Evolutionary conservation across 805 yeast genomes (phyloP).

Genomic region (Metschnikowia henanensis): DNA sequence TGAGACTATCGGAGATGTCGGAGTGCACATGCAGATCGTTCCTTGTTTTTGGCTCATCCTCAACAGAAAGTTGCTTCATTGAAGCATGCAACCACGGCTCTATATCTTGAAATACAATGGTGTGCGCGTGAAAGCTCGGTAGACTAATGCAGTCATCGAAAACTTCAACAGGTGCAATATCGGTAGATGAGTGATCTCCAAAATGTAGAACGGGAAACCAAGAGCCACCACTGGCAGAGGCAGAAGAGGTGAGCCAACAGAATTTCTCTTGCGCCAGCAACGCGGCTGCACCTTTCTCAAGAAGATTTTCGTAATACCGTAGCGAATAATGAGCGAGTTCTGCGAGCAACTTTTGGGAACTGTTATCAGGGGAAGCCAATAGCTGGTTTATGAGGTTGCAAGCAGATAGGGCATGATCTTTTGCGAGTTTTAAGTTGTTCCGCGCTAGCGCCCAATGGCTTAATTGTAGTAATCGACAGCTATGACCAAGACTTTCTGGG

Average conservation of each 20-base stretch:
- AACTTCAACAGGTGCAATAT: constrained; percentile 9
- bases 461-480: constrained; percentile 10
- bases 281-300: constrained; percentile 8
- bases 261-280: constrained; percentile 18
- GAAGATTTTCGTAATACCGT: constrained; percentile 8
- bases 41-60: not conserved
- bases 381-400: constrained; percentile 11
- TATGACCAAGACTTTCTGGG: constrained; percentile 2
- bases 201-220: constrained; percentile 17
- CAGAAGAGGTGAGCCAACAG: constrained; percentile 19
- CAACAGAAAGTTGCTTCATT: not conserved
- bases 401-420: constrained; percentile 12
- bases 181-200: constrained; percentile 4
- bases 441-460: constrained; percentile 14
- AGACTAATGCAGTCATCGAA: constrained; percentile 4
- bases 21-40: not conserved
- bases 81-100: not conserved
- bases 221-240: constrained; percentile 12
- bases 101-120: constrained; percentile 3
- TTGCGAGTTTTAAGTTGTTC: constrained; percentile 10
- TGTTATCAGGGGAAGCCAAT: constrained; percentile 1
- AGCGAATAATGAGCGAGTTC: constrained; percentile 14
- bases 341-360: not conserved
- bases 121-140: constrained; percentile 4
- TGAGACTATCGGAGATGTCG: not conserved